Evolutionary conservation across 208 protist species (phyloP).

Genomic region (Trypanosoma boissoni): DNA sequence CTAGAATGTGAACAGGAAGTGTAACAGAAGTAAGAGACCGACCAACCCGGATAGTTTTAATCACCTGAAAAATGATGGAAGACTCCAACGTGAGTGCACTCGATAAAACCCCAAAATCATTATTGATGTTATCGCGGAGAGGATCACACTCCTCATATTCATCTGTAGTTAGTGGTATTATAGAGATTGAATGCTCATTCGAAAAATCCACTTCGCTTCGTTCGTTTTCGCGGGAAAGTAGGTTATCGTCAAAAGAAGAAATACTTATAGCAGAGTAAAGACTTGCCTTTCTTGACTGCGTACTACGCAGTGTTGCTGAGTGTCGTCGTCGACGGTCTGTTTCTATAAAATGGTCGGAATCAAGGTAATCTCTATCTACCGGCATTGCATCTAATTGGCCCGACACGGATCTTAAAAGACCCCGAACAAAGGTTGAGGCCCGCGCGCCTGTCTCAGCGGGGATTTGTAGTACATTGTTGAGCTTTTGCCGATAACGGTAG

Average conservation of each 20-base stretch:
- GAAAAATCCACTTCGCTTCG: neutral
- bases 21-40: slow-evolving; percentile 18
- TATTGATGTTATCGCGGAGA: slow-evolving; percentile 19
- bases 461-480: neutral
- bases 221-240: neutral
- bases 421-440: neutral
- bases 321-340: neutral
- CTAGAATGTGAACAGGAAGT: slow-evolving; percentile 23
- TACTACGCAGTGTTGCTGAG: neutral
- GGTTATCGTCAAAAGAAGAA: neutral
- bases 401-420: neutral
- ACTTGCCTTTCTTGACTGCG: neutral
- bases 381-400: neutral
- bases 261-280: neutral
- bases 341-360: neutral
- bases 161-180: slow-evolving; percentile 5
- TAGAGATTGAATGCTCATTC: neutral
- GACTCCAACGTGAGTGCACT: slow-evolving; percentile 8
- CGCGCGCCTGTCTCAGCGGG: neutral
- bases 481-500: slow-evolving; percentile 5
- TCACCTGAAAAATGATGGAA: slow-evolving; percentile 24
- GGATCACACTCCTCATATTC: slow-evolving; percentile 16
- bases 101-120: slow-evolving; percentile 16
- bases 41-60: slow-evolving; percentile 18
- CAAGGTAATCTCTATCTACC: neutral